Base-by-base conservation (phyloP, 1,284 basidiomycete genomes). In the Tilletia indica region DNA sequence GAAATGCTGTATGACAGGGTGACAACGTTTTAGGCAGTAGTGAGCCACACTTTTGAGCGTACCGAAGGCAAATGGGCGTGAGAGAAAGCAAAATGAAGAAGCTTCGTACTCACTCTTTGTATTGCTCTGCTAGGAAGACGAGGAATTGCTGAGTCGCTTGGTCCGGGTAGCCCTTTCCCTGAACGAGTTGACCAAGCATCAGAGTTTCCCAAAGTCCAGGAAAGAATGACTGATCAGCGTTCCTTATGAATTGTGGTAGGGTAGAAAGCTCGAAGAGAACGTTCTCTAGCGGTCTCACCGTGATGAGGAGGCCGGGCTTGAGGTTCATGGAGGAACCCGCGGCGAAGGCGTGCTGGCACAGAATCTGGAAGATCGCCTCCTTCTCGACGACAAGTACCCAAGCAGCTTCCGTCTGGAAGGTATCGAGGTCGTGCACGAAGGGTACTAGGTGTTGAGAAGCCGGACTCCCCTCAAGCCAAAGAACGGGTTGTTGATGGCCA, bases 331-430 rank as follows among this genome's bases (percentile, higher is more conserved):
- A 9, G 34, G n/a, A 19, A 64, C 56, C 67, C 42, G 12, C n/a
- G 39, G 67, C n/a, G 45, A 73, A 31, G 36, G 36, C 42, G 12
- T 36, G 38, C 12, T 80, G 72, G 3, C 73, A 11, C 1, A 80
- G 61, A 3, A 48, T 34, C 47, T 77, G 72, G 67, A 79, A 80
- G 21, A 74, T 73, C 0, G 80, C 78, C 45, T 81, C 79, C 48
- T 82, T 82, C 71, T 82, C 81, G 3, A 82, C 80, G 1, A 82
- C 67, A 6, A 82, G 56, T n/a, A 79, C 70, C 34, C 76, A 71
- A 5, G 70, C 58, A 2, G 68, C 75, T 1, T n/a, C 21, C 4
- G 58, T 70, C 25, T 36, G n/a, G 25, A 76, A 68, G 14, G 42
- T 25, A 49, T 25, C 14, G 3, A 75, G 38, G 9, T 63, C 66